phyloP scores from a whole-genome alignment of 371 early-diverging fungal species.

The Cokeromyces recurvatus region DNA sequence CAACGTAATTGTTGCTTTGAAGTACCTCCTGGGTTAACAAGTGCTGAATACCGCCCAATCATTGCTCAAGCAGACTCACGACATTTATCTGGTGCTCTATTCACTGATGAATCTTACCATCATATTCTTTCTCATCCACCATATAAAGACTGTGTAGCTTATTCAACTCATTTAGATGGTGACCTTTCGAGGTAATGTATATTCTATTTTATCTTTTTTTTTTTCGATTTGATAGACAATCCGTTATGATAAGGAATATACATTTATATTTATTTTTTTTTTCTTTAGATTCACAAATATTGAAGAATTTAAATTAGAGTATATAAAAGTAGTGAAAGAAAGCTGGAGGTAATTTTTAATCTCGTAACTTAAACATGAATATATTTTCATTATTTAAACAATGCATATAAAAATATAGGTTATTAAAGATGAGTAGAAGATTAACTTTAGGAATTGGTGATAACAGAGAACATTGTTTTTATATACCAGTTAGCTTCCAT shows the following conservation, averaged over 20 bases:
- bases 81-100: conserved; percentile 51
- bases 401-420: too few relatives aligned
- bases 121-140: conserved; percentile 91
- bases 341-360: conserved; percentile 65
- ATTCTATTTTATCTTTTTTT: too few relatives aligned
- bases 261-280: too few relatives aligned
- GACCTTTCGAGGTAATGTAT: conserved; percentile 73
- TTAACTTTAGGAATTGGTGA: conserved; percentile 90
- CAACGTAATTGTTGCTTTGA: conserved; percentile 85
- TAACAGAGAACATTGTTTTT: conserved; percentile 84
- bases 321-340: conserved; percentile 67
- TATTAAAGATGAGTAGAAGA: conserved; percentile 70
- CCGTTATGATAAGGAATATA: too few relatives aligned
- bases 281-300: conserved; percentile 60
- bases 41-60: conserved; percentile 77
- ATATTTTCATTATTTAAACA: too few relatives aligned
- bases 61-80: conserved; percentile 80
- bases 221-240: background rate
- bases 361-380: too few relatives aligned
- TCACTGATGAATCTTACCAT: conserved; percentile 68
- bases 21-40: conserved; percentile 62
- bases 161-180: conserved; percentile 71
- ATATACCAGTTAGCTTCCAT: conserved; percentile 83
- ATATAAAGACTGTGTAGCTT: conserved; percentile 89
- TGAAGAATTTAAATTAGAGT: conserved; percentile 73